Evolutionary conservation across 2,329 filamentous ascomycete species (phyloP).

Genomic region (Nemania sp.): DNA sequence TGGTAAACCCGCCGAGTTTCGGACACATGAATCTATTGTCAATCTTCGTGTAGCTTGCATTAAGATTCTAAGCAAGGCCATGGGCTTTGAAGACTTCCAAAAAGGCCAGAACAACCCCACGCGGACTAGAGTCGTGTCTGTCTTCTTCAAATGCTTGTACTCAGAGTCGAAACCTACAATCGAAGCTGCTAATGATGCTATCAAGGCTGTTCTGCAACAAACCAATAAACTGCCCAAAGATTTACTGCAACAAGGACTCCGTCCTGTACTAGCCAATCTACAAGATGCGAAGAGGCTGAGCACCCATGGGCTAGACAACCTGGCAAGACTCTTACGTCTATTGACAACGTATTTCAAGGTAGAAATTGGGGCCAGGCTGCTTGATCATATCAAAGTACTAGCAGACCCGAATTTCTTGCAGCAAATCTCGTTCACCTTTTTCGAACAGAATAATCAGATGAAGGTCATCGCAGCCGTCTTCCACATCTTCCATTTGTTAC

Average conservation of each 20-base stretch:
- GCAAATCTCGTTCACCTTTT: conserved; percentile 91
- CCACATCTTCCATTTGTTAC: conserved; percentile 96
- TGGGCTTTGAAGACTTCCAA: conserved; percentile 91
- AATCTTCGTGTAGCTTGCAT: conserved; percentile 93
- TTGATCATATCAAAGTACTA: conserved; percentile 93
- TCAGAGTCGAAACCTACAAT: conserved; percentile 93
- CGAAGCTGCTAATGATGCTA: conserved; percentile 89
- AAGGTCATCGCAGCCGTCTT: conserved; percentile 95
- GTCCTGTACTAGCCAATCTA: conserved; percentile 95
- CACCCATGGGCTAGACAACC: conserved; percentile 88
- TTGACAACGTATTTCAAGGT: conserved; percentile 99
- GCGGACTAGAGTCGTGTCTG: conserved; percentile 81
- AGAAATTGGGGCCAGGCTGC: conserved; percentile 90
- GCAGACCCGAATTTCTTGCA: conserved; percentile 84
- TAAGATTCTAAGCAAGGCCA: conserved; percentile 90
- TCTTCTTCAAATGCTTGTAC: conserved; percentile 98
- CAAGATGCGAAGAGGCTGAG: conserved; percentile 93
- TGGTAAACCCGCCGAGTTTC: conserved; percentile 91
- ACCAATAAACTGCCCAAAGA: conserved; percentile 96
- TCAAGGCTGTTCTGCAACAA: conserved; percentile 87
- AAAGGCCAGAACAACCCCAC: conserved; percentile 77
- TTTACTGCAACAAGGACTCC: conserved; percentile 89
- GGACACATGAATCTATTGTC: conserved; percentile 95
- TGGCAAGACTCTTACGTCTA: conserved; percentile 88
- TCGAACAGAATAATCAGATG: conserved; percentile 93